Percentiles rank a stretch among this genome's conserved stretches.
phyloP scores from a whole-genome alignment of 768 basidiomycete genomes.

The Asterophora lycoperdoides region DNA sequence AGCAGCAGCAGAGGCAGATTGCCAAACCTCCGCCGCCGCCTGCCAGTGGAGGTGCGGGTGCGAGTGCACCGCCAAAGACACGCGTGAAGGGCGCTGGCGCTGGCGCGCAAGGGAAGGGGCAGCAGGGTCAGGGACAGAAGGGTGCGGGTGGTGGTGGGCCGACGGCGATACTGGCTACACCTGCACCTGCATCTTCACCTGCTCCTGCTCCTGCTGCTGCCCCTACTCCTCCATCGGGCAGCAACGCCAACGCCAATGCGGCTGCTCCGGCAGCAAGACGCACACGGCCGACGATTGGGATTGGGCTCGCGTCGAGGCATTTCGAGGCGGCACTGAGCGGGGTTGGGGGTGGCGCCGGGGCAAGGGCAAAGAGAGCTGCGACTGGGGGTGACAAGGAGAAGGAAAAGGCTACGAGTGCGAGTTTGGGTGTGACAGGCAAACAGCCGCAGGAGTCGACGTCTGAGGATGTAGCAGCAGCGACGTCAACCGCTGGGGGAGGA shows the following conservation, averaged over 20 bases:
- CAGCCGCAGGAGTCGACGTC: not conserved
- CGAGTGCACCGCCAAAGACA: no score
- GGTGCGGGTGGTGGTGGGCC: no score
- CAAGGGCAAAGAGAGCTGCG: constrained; percentile 7
- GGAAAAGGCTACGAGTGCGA: constrained; percentile 15
- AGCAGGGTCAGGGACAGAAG: no score
- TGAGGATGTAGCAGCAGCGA: not conserved
- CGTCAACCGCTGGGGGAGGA: not conserved
- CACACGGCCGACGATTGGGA: constrained; percentile 50
- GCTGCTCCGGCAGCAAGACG: constrained; percentile 30
- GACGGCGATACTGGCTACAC: not conserved
- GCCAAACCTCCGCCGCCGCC: no score
- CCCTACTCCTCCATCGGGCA: not conserved
- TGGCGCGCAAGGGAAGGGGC: no score
- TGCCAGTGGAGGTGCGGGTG: no score
- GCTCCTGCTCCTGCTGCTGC: constrained; percentile 18
- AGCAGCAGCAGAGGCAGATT: no score
- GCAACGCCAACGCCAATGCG: not conserved
- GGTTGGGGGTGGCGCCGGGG: constrained; percentile 36
- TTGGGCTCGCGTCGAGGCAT: constrained; percentile 62
- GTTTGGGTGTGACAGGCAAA: no score
- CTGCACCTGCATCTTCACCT: constrained; percentile 15
- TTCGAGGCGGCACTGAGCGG: constrained; percentile 72
- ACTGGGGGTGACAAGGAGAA: constrained; percentile 21
- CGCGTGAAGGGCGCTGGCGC: no score